Evolutionary conservation across 176 grass and related monocot species (phyloP), one percentile per base, ranked within the genome.

Genomic region (Dactylis glomerata): DNA sequence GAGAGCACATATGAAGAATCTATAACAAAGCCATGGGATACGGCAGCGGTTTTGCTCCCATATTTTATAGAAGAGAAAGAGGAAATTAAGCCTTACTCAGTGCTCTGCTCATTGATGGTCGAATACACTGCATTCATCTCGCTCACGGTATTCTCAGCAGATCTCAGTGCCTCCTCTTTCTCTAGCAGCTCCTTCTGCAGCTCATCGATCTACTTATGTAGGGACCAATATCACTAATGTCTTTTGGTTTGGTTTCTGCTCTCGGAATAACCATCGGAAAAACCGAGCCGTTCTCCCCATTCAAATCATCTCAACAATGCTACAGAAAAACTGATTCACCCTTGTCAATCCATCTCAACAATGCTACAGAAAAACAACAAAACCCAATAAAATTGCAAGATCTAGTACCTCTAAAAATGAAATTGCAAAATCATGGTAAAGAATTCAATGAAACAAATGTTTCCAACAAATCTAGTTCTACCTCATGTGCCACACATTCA

Each of bases 101-200:
- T n/a, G n/a, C 86, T 93, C 62, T 93, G 78, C 52, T 88, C 93
- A 86, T 95, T 90, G 36, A 92, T 58, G 13, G 88, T 91, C 1
- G 45, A 80, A 82, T 84, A 87, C 11, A 82, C 70, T 22, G 51
- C 80, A 72, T 90, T 99, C 93, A 92, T 88, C 88, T 94, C 87
- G 68, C 70, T 75, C n/a, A 91, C 88, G 0, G 88, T 86, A 79
- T 26, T 96, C 59, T 99, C 91, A 0, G 84, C 97, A 3, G 76
- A 91, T 52, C 74, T 91, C 82, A 96, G 59, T 2, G 84, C 89
- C 56, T 92, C 97, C 31, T 99, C 97, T 63, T 96, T 99, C 71
- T 94, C 92, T 4, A 89, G 68, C 44, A 99, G 42, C 31, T 88
- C 91, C 81, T 87, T 88, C n/a, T 99, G 97, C 49, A 99, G 75